These are phyloP conservation scores for Exophiala xenobiotica DNA, from an alignment of 2,329 filamentous ascomycete species.

Conservation along the genomic window DNA sequence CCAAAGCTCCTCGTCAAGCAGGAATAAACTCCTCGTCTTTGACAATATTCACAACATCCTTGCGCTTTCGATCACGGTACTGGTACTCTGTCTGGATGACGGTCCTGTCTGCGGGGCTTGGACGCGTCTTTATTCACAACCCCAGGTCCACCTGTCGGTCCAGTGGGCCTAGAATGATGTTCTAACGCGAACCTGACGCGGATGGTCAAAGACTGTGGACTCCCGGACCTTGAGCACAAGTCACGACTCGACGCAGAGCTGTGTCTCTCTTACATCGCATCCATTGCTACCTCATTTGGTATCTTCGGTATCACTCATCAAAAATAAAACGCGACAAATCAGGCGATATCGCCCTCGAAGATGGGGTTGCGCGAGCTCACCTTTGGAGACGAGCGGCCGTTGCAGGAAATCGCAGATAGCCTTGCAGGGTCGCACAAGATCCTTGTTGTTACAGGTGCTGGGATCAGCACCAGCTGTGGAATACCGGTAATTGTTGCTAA, in stretches of 20 bases:
- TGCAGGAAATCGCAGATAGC: slow-evolving; percentile 66
- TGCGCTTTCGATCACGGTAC: not conserved
- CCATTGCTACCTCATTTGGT: too few relatives aligned
- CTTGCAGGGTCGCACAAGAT: slow-evolving; percentile 66
- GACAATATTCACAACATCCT: not conserved
- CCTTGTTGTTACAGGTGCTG: slow-evolving; percentile 70
- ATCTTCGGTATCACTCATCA: too few relatives aligned
- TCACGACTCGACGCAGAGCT: slow-evolving; percentile 1
- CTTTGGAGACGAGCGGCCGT: slow-evolving; percentile 50
- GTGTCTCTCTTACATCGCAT: slow-evolving; percentile 1
- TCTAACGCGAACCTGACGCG: slow-evolving; percentile 27
- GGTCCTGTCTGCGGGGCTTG: too few relatives aligned
- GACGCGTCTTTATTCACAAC: slow-evolving; percentile 8
- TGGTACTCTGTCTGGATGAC: too few relatives aligned
- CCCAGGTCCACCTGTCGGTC: not conserved
- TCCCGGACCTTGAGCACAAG: not conserved
- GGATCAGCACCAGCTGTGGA: slow-evolving; percentile 73
- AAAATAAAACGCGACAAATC: too few relatives aligned
- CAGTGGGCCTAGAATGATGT: slow-evolving; percentile 9
- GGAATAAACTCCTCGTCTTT: not conserved
- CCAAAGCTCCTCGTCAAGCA: not conserved
- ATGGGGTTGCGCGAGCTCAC: slow-evolving; percentile 34
- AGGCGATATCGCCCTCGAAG: not conserved
- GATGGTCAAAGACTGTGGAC: not conserved
- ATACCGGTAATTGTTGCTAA: slow-evolving; percentile 60